Base-by-base conservation (phyloP, 192 early-diverging fungal genomes). In the Geranomyces variabilis region DNA sequence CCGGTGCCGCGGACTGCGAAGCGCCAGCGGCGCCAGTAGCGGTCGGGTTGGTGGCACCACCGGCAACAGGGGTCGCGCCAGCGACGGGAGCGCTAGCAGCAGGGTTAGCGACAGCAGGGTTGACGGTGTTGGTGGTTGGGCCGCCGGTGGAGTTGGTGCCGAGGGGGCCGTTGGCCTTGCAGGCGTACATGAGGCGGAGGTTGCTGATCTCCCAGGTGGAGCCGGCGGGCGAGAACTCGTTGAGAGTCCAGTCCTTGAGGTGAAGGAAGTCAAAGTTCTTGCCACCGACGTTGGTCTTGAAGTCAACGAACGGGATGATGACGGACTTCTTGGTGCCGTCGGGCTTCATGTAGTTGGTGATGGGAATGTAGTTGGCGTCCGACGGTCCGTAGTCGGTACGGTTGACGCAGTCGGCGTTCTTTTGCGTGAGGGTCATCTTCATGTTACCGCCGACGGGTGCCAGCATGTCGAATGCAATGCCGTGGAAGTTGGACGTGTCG, bases 161-260 rank as follows among this genome's bases (percentile, higher is more conserved):
- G 58, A 17, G 31, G 6, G 58, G 58, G 31, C 58, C 22, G 36
- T 63, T 63, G 62, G 1, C 15, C 62, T 36, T 46, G 56, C 71
- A 73, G 22, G 29, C n/a, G 30, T 63, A 30, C n/a, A 66, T 41
- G 33, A 73, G 64, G 28, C 71, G 63, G 34, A 73, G 47, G 63
- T 73, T 73, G 71, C 41, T 31, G 36, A 73, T 65, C 22, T 57
- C 26, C 28, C 21, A 65, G 30, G 41, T 24, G 36, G 63, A 9
- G 53, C 63, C 71, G 22, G 3, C 7, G 53, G 71, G 71, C 10
- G 41, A 19, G 33, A 72, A 72, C 7, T 49, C 26, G 62, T 49
- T 64, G 13, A 72, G 34, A 14, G 70, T 72, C 70, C 67, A 76
- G 69, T 76, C 75, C 69, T 76, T 76, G 58, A 76, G 44, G 63